Evolutionary conservation across 371 early-diverging fungal species (phyloP), one percentile per base, ranked within the genome.

Genomic region (Haplosporangium sp.): DNA sequence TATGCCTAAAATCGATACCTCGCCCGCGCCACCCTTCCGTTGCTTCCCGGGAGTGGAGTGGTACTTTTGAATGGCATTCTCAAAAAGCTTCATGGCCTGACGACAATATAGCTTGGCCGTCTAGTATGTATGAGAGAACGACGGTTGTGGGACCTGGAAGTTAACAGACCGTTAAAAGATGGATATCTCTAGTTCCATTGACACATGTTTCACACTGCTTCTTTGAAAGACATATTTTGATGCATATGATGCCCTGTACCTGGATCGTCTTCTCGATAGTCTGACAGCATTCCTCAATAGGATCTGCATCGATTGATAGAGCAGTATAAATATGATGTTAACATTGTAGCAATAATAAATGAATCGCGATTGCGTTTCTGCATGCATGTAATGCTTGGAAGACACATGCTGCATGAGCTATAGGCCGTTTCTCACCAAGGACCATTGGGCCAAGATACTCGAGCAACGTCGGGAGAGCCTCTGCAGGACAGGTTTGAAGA

Each of bases 81-180:
- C 77, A 16, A 59, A 67, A 3, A 77, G 64, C 16, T 62, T 77
- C 45, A 67, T 64, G 13, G 71, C 70, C 43, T 77, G 77, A 12
- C 77, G 67, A 42, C 70, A 77, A 52, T 71, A 77, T 36, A 77
- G 59, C 48, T 77, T 77, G 45, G 77, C 72, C 53, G 67, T 51
- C 77, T 77, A 69, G 45, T 54, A 41, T 21, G 46, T 48, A 45
- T 6, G 21, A 13, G 36, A 60, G 16, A 18, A 9, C 46, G 58
- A 7, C 37, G 43, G 18, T 42, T 16, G 29, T 42, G n/a, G 47
- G 29, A 29, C 29, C 29, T 29, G 29, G 29, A 29, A 29, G 29
- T 58, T 62, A 62, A 51, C 57, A 29, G 46, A 53, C 45, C 21
- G 16, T 55, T 42, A 48, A 36, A 43, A 42, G 9, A 14, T 45